Base-by-base conservation (phyloP, 441 rosid species). In the Aquilaria agallochum region DNA sequence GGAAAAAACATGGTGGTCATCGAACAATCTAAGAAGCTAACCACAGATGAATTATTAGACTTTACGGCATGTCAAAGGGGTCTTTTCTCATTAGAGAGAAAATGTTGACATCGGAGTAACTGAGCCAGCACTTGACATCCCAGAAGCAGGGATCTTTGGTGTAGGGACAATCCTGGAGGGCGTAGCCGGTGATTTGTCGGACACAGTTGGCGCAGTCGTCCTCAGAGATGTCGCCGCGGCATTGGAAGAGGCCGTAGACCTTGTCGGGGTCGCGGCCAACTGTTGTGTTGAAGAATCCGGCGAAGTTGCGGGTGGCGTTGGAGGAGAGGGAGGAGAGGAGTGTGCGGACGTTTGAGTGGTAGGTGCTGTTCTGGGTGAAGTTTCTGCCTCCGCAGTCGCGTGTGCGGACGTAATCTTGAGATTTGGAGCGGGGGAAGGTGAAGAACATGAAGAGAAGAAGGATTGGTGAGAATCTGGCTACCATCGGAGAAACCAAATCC, bases 281-380 rank as follows among this genome's bases (percentile, higher is more conserved):
- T 34, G 66, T 59, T 9, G 55, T 59, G 52, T 59, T 59, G 63
- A 47, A 59, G 34, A 59, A 59, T 33, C 55, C 63, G 33, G 48
- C 33, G 32, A n/a, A 31, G 9, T 12, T 48, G 42, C n/a, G 47
- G 11, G 10, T 59, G 44, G 53, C 5, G 50, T 52, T 52, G 36
- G 49, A 52, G 31, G 65, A 42, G 40, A 52, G 56, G 2, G 42
- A 51, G 11, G 65, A 20, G 13, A 62, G 58, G 50, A 62, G 57
- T 27, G 13, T 55, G n/a, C n/a, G 40, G 51, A 62, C 50, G 31
- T 62, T 59, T 10, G 57, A 11, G 11, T 27, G 40, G 44, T 52
- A 62, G 6, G 50, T 62, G 58, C 57, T 20, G 58, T 62, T 62
- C n/a, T 52, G 54, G 1, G 45, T 31, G 54, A 59, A 59, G 44